Percentiles rank a stretch among this genome's conserved stretches.
Conservation (phyloP, 441 rosid species). For the Omphalea diandra region DNA sequence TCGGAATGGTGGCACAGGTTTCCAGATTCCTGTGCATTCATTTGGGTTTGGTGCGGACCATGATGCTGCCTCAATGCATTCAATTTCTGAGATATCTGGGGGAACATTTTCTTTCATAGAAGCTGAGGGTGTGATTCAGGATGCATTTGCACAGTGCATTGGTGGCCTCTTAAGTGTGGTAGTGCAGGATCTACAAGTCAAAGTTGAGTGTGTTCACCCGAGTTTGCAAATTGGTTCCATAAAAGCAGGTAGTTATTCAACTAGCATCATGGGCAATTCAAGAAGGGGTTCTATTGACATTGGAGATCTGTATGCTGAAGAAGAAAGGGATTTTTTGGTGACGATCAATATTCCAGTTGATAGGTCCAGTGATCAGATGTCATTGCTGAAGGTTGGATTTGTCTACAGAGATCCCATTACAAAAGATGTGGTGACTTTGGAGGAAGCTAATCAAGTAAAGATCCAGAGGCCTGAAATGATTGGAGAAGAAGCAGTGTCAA, state of each 20-base stretch:
- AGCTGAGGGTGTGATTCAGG: conserved; percentile 81
- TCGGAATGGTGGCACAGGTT: conserved; percentile 44
- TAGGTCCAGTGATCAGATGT: conserved; percentile 34
- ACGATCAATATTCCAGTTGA: conserved; percentile 56
- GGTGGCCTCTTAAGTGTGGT: conserved; percentile 86
- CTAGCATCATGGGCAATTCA: conserved; percentile 43
- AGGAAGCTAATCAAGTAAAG: conserved; percentile 43
- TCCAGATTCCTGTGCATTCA: conserved; percentile 81
- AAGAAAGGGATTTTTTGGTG: conserved; percentile 77
- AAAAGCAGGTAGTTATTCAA: conserved; percentile 73
- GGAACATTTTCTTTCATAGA: conserved; percentile 97
- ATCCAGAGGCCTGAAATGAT: conserved; percentile 56
- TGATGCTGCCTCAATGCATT: conserved; percentile 90
- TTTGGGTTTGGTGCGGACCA: conserved; percentile 96
- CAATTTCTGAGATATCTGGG: conserved; percentile 80
- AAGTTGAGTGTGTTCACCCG: conserved; percentile 45
- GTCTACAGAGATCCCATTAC: conserved; percentile 69
- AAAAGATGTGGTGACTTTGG: conserved; percentile 45
- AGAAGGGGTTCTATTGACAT: conserved; percentile 56
- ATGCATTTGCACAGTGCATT: conserved; percentile 97
- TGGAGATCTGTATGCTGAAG: conserved; percentile 90
- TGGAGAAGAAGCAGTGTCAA: conserved; percentile 45
- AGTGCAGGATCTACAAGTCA: conserved; percentile 60
- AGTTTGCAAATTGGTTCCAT: conserved; percentile 52
- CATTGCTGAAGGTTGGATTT: conserved; percentile 64